phyloP scores from a whole-genome alignment of 208 protist genomes.

The Trypanosoma cruzi region DNA sequence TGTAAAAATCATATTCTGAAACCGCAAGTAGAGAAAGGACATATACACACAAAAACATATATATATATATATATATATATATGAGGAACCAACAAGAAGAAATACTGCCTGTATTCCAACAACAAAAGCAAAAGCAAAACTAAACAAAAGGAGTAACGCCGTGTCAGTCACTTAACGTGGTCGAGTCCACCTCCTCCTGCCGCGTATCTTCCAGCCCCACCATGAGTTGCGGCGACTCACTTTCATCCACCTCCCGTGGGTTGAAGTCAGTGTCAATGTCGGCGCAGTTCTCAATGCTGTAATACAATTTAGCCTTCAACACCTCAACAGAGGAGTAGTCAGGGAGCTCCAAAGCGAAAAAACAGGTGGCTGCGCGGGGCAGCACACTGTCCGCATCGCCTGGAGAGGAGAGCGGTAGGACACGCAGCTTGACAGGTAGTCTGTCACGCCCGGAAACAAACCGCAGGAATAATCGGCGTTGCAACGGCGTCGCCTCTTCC shows the following conservation, averaged over 20 bases:
- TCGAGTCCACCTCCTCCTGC: constrained; percentile 42
- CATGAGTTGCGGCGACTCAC: constrained; percentile 78
- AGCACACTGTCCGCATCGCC: constrained; percentile 88
- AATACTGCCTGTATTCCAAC: neutral
- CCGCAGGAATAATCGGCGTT: constrained; percentile 90
- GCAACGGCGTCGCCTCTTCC: constrained; percentile 77
- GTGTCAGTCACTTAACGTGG: constrained; percentile 30
- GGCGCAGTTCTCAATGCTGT: constrained; percentile 95
- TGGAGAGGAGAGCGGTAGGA: constrained; percentile 67
- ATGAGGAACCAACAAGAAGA: neutral
- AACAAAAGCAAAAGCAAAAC: neutral
- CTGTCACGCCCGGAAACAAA: constrained; percentile 92
- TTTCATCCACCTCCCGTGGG: constrained; percentile 73
- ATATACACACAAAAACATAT: constrained; percentile 9
- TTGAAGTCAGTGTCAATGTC: constrained; percentile 96
- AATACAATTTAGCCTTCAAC: constrained; percentile 94
- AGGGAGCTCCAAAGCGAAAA: constrained; percentile 95
- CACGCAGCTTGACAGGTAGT: constrained; percentile 84
- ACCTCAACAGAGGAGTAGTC: constrained; percentile 94
- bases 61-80: constrained; percentile 27
- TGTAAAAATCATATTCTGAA: too few relatives aligned
- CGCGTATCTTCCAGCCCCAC: constrained; percentile 55
- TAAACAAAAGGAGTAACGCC: neutral
- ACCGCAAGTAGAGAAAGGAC: too few relatives aligned
- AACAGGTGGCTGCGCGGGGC: constrained; percentile 95